These are phyloP conservation scores for Beauveria pseudobassiana DNA, from an alignment of 2,329 filamentous ascomycete species.

Conservation along the genomic window DNA sequence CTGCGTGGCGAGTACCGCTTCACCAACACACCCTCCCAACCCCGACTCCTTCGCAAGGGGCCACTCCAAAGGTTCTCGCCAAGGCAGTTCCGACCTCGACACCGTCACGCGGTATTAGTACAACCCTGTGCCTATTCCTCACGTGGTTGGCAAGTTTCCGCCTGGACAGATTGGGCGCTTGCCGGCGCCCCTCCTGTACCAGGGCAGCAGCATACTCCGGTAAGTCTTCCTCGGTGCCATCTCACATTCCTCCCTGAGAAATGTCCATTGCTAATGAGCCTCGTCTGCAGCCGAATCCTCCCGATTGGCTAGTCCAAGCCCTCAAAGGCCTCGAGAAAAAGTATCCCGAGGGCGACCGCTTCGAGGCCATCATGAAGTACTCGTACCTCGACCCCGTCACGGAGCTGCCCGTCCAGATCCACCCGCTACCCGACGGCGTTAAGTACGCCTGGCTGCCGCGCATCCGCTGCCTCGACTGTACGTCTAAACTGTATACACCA, in stretches of 20 bases:
- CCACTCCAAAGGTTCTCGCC: slow-evolving; percentile 22
- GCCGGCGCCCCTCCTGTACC: slow-evolving; percentile 57
- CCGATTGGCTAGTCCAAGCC: slow-evolving; percentile 73
- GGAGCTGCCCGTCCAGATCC: slow-evolving; percentile 52
- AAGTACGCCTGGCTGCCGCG: slow-evolving; percentile 80
- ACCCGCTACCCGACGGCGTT: slow-evolving; percentile 52
- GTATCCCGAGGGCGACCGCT: slow-evolving; percentile 69
- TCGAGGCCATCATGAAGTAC: slow-evolving; percentile 89
- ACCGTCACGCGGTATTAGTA: slow-evolving; percentile 27
- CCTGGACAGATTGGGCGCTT: slow-evolving; percentile 57
- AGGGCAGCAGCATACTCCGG: slow-evolving; percentile 48
- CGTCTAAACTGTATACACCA: slow-evolving; percentile 87
- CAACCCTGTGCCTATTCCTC: slow-evolving; percentile 25
- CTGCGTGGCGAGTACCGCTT: slow-evolving; percentile 46
- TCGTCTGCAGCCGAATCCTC: slow-evolving; percentile 62
- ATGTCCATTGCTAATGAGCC: neutral
- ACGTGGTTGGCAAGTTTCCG: slow-evolving; percentile 28
- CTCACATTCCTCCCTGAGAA: neutral
- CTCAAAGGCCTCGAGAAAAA: slow-evolving; percentile 62
- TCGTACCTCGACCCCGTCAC: slow-evolving; percentile 69
- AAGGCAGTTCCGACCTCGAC: slow-evolving; percentile 27
- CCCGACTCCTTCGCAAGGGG: slow-evolving; percentile 27
- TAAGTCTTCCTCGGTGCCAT: slow-evolving; percentile 38
- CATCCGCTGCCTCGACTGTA: slow-evolving; percentile 87
- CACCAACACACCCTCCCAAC: slow-evolving; percentile 27